Evolutionary conservation across 148 eudicot species (phyloP).

Genomic region (Rhododendron vialii): DNA sequence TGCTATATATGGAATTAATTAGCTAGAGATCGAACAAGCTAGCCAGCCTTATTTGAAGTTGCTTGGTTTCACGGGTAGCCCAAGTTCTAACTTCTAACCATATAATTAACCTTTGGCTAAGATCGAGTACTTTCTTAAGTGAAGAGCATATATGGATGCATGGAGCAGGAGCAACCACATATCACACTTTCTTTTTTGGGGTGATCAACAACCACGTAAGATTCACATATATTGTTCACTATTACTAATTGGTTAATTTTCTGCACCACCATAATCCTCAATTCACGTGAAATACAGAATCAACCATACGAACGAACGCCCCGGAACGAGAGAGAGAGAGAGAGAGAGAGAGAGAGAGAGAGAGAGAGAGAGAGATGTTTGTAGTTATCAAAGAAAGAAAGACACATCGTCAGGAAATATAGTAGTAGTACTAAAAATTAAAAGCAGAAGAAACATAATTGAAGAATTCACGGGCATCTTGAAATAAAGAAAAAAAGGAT

Average conservation of each 20-base stretch:
- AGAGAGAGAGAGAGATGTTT: background rate
- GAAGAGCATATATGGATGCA: background rate
- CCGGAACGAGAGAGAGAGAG: background rate
- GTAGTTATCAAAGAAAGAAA: background rate
- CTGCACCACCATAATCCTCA: background rate
- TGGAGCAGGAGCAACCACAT: background rate
- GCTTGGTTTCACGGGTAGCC: slow-evolving; percentile 16
- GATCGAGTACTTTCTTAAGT: background rate
- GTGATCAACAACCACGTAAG: background rate
- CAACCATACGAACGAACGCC: background rate
- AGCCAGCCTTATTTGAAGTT: slow-evolving; percentile 3
- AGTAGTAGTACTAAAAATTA: background rate
- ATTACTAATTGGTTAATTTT: background rate
- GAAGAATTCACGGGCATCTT: slow-evolving; percentile 8
- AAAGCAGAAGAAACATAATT: background rate
- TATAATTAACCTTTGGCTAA: background rate
- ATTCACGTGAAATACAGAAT: slow-evolving; percentile 5
- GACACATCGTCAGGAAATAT: background rate
- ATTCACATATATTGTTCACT: background rate
- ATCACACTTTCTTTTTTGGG: background rate
- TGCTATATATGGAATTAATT: background rate
- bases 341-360: background rate
- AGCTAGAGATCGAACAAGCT: background rate
- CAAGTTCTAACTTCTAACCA: slow-evolving; percentile 5
- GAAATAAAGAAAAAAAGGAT: slow-evolving; percentile 6